Base-by-base conservation (phyloP, 2,329 filamentous ascomycete genomes). In the Clarireedia hainanense region DNA sequence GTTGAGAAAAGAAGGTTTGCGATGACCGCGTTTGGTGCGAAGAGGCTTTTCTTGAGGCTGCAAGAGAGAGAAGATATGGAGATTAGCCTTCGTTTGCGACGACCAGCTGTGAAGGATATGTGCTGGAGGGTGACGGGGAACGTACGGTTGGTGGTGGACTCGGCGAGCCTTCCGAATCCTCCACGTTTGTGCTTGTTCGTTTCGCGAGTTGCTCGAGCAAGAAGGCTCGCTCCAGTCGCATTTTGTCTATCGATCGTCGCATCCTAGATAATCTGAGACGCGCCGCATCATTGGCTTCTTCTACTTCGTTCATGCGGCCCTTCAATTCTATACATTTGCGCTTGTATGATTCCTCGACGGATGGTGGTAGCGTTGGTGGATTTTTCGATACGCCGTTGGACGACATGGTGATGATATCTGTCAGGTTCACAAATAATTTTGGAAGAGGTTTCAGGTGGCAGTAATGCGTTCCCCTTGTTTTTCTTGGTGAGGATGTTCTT, bases 271-370 rank as follows among this genome's bases (percentile, higher is more conserved):
- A 87, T 51, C 90, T 87, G 52, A 89, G 76, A 53, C 89, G 83
- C 47, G 89, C 86, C 56, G 88, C 81, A 65, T 96, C 91, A 71
- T 96, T 96, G 68, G 90, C 86, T 58, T 90, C 85, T 70, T 97
- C 91, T 65, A 97, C 89, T 70, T 96, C 91, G 70, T 85, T 88
- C 61, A 94, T 89, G 59, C 94, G 88, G 65, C 89, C 88, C 74
- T 95, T 95, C 23, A 99, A 81, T 65, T 95, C 88, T 69, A 96
- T 90, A 72, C 92, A 97, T 82, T 99, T 97, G 62, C 89, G 84
- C 67, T 94, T 91, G 74, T 97, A 99, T 50, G 92, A 91, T 70
- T 92, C 87, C 73, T 99, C 92, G 60, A 97, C 91, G 15, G 91
- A 95, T 15, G 94, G 92, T 20, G 92, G 90, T 4, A 87, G 76